A percentile compares a stretch with the other conserved stretches of the same genome.
These are phyloP conservation scores for Aspergillus sergii DNA, from an alignment of 2,329 filamentous ascomycete species.

Conservation along the genomic window DNA sequence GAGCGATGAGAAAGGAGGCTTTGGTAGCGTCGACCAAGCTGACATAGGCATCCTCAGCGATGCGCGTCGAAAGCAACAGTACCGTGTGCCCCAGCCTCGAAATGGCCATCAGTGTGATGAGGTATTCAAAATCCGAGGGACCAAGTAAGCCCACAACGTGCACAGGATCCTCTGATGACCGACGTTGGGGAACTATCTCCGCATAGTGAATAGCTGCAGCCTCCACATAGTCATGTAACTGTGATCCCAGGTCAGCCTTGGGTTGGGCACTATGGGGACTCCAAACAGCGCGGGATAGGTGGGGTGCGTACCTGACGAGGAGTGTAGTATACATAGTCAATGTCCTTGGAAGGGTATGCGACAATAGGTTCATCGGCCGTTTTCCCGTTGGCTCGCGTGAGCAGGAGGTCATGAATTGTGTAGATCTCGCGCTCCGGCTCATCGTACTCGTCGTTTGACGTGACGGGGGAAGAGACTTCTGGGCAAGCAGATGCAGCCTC, in stretches of 20 bases:
- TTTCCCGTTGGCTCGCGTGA: conserved; percentile 12
- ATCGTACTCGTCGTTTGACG: conserved; percentile 4
- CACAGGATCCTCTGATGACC: conserved; percentile 22
- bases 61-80: conserved; percentile 27
- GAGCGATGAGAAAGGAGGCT: conserved; percentile 22
- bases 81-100: conserved; percentile 27
- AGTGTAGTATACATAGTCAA: conserved; percentile 21
- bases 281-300: background rate
- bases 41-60: conserved; percentile 25
- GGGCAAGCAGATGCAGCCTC: background rate
- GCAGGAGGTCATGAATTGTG: conserved; percentile 19
- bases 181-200: conserved; percentile 20
- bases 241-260: background rate
- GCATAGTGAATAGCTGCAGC: conserved; percentile 21
- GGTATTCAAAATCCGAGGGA: conserved; percentile 27
- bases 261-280: background rate
- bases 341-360: conserved; percentile 18
- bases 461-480: conserved; percentile 9
- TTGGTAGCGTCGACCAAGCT: conserved; percentile 25
- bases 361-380: conserved; percentile 18
- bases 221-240: conserved; percentile 23
- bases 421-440: conserved; percentile 12
- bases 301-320: conserved; percentile 14
- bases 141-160: conserved; percentile 27
- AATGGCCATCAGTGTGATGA: conserved; percentile 26